Evolutionary conservation across 2,329 filamentous ascomycete species (phyloP).

Genomic region (Graphiopsis chlorocephala): DNA sequence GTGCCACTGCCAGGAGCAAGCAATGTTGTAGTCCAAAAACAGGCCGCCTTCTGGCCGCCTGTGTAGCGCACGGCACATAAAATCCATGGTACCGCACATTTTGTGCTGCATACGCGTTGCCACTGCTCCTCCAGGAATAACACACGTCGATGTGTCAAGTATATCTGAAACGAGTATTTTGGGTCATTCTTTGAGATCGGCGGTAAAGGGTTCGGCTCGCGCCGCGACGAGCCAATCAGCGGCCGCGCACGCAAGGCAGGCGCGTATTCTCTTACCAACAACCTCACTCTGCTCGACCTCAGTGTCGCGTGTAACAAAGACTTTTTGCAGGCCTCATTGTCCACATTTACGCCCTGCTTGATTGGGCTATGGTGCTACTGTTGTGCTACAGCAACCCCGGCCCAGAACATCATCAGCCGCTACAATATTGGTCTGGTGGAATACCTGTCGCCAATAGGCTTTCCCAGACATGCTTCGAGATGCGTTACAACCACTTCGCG

Average conservation of each 20-base stretch:
- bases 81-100: neutral
- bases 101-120: neutral
- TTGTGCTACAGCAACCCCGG: neutral
- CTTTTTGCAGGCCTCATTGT: neutral
- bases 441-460: neutral
- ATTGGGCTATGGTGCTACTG: neutral
- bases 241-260: neutral
- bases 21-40: neutral
- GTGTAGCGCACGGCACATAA: neutral
- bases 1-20: neutral
- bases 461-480: neutral
- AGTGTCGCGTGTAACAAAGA: neutral
- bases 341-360: neutral
- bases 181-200: neutral
- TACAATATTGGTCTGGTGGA: neutral
- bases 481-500: neutral
- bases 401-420: neutral
- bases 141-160: neutral
- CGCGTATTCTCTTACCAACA: neutral
- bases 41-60: neutral
- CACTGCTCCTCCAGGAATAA: neutral
- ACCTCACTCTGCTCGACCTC: neutral
- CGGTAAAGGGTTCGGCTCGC: neutral
- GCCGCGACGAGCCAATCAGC: neutral
- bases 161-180: neutral